Base-by-base conservation (phyloP, 306 rosid species). In the Cicer chorassanicum region DNA sequence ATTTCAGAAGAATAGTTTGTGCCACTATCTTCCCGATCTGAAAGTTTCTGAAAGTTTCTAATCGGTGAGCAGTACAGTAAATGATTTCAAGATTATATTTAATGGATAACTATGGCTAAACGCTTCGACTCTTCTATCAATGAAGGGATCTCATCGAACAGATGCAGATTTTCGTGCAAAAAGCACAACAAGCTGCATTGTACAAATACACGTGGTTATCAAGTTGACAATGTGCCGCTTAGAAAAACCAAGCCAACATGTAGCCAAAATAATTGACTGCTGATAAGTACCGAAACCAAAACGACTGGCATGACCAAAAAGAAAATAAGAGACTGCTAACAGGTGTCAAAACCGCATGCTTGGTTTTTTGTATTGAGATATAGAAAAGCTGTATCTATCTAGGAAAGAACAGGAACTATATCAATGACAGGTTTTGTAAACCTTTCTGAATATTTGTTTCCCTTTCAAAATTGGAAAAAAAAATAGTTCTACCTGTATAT, bases 1-100 rank as follows among this genome's bases (percentile, higher is more conserved):
- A 56, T 29, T 40, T 7, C 43, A 39, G 87, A 64, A 74, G 62
- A 60, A 36, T 80, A 44, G 24, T 54, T 21, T 40, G 57, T 36
- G 50, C 45, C 53, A 65, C 60, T 44, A 24, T 50, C 63, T 36
- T 46, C 16, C 69, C 77, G 24, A 56, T 80, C 40, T 49, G 59
- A 59, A 29, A n/a, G n/a, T n/a, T n/a, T n/a, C n/a, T n/a, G n/a
- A n/a, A n/a, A 67, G 1, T 24, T 72, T 68, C 77, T 6, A 14
- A 41, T 59, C 5, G 29, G 19, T 8, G 55, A 70, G 62, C 38
- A n/a, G 1, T 29, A 39, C 51, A 19, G 44, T 39, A 41, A 74
- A 7, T 21, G 29, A 59, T 51, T 57, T 65, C 40, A 41, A 65
- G 78, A 21, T 21, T 48, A 71, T 7, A 48, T 62, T 36, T 11